phyloP scores from a whole-genome alignment of 106 monocot genomes.

The Triglochin maritima region DNA sequence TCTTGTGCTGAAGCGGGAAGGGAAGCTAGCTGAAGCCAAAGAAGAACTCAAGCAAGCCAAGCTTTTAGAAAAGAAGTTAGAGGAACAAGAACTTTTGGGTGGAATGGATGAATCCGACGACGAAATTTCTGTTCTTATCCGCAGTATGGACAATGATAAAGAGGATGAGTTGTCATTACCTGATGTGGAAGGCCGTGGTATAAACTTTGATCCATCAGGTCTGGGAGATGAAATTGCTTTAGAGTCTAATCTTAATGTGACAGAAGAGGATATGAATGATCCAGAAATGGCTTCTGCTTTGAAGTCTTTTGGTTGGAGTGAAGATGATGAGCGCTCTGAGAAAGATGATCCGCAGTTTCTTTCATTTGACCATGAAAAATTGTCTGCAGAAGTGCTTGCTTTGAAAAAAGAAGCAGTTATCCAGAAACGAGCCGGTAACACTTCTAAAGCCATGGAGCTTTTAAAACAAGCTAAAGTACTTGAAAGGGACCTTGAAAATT shows the following conservation, averaged over 20 bases:
- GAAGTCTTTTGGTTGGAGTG: constrained; percentile 89
- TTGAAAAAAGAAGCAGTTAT: constrained; percentile 71
- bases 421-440: constrained; percentile 64
- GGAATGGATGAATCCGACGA: constrained; percentile 82
- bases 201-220: constrained; percentile 35
- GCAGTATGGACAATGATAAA: constrained; percentile 53
- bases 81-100: constrained; percentile 78
- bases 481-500: constrained; percentile 46
- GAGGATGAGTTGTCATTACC: constrained; percentile 32
- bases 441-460: constrained; percentile 55
- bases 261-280: constrained; percentile 92
- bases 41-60: constrained; percentile 97
- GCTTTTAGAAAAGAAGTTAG: constrained; percentile 75
- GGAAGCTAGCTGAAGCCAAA: constrained; percentile 91
- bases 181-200: constrained; percentile 8
- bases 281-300: constrained; percentile 68
- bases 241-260: constrained; percentile 60
- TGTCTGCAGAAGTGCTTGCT: constrained; percentile 37
- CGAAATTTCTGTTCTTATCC: constrained; percentile 62
- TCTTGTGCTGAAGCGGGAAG: constrained; percentile 72
- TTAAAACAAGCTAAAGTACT: constrained; percentile 84
- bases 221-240: constrained; percentile 32
- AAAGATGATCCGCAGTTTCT: background rate
- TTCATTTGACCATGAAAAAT: constrained; percentile 22
- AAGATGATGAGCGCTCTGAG: constrained; percentile 27